Conservation (phyloP, 257 asterid species). For the Datura wrightii region DNA sequence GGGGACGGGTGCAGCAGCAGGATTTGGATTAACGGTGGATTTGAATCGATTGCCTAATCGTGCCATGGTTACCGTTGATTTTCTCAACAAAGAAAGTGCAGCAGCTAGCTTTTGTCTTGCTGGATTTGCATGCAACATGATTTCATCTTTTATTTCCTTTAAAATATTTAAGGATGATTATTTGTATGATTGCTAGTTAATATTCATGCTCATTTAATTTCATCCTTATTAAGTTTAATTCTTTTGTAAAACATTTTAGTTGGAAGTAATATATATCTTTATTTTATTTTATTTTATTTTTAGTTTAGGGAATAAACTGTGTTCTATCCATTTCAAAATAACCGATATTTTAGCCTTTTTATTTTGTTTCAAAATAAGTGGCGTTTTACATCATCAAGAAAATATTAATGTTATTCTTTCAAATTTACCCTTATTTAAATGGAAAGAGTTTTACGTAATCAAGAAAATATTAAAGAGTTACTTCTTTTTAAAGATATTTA, state of each 20-base stretch:
- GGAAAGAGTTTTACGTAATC: no score
- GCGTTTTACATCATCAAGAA: no score
- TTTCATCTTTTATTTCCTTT: constrained; percentile 45
- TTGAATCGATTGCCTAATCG: constrained; percentile 13
- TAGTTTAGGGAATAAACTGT: no score
- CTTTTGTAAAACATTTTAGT: neutral
- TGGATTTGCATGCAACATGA: constrained; percentile 47
- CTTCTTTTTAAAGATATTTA: no score
- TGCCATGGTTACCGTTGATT: constrained; percentile 32
- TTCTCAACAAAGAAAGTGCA: constrained; percentile 47
- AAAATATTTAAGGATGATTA: constrained; percentile 17
- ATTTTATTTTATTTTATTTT: no score
- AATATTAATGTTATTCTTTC: no score
- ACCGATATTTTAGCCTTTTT: neutral
- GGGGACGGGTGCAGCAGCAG: constrained; percentile 63
- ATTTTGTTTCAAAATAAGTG: no score
- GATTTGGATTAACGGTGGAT: constrained; percentile 60
- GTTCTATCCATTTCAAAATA: no score
- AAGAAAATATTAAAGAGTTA: no score
- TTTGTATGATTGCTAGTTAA: neutral
- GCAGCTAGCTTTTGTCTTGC: constrained; percentile 49
- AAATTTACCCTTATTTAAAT: no score
- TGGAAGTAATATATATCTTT: neutral
- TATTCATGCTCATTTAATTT: neutral
- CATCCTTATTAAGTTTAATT: neutral